Evolutionary conservation across 1,284 basidiomycete species (phyloP), one percentile per base, ranked within the genome.

Genomic region (Naganishia sp.): DNA sequence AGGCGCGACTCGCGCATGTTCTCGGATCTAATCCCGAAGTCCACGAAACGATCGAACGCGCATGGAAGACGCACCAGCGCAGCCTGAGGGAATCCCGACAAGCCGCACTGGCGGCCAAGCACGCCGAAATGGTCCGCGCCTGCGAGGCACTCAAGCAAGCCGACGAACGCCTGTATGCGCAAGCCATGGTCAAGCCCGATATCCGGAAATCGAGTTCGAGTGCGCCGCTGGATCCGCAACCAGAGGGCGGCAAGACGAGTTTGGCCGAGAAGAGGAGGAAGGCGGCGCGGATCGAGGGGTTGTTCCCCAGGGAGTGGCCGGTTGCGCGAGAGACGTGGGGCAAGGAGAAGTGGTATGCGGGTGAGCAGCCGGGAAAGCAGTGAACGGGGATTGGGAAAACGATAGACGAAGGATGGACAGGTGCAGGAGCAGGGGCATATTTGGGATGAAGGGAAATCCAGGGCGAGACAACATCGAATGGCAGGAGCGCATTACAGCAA

Each of bases 31-130:
- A 36, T 15, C 21, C 44, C 11, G 93, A 97, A 79, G 92, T 92
- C 0, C 92, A 98, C 81, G 87, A 92, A 72, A 98, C 94, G 7
- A 93, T 98, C 70, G 90, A 90, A 71, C 87, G 94, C 45, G 94
- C 94, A 3, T 98, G 90, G 90, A 81, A 88, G 64, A 84, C 98
- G 23, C 87, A 90, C 80, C 85, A 87, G 72, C 85, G 92, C 43
- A 87, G 90, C 73, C 73, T 87, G 65, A 85, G 92, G 55, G 86
- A 89, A 76, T 81, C 82, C 72, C 85, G 89, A 50, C 83, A 87
- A 43, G 84, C 82, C 50, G 88, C 89, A 73, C 75, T 90, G 69
- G 79, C 81, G 66, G 83, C 86, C 74, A 92, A 93, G 78, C 90
- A 87, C 73, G 83, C 85, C 65, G 85, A 85, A 72, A 90, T 94